phyloP scores from a whole-genome alignment of 176 grass and related monocot species.

The Rhipidocladum racemiflorum region DNA sequence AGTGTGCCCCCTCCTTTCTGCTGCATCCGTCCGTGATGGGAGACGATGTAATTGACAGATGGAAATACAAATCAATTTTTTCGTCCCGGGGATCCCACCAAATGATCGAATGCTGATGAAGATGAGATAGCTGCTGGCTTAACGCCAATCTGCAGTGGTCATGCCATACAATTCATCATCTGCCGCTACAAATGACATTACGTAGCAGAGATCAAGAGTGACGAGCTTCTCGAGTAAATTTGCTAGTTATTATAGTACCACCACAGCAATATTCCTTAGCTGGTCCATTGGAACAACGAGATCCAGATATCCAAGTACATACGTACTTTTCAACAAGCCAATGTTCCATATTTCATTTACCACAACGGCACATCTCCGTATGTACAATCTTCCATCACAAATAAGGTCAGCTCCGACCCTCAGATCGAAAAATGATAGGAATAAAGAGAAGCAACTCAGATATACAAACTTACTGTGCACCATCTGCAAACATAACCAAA shows the following conservation, averaged over 20 bases:
- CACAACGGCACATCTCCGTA: slow-evolving; percentile 25
- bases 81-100: too few relatives aligned
- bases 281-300: not conserved
- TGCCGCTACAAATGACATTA: not conserved
- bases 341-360: slow-evolving; percentile 21
- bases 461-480: slow-evolving; percentile 73
- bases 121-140: not conserved
- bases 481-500: slow-evolving; percentile 57
- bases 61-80: not conserved
- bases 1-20: too few relatives aligned
- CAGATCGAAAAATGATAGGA: slow-evolving; percentile 29
- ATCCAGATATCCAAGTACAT: not conserved
- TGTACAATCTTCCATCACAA: slow-evolving; percentile 54
- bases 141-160: not conserved
- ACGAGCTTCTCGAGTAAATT: not conserved
- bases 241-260: not conserved
- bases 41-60: not conserved
- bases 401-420: slow-evolving; percentile 18
- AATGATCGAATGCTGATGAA: too few relatives aligned
- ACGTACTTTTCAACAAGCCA: not conserved
- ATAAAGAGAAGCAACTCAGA: slow-evolving; percentile 34
- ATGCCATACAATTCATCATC: not conserved
- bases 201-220: not conserved
- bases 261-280: not conserved
- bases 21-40: too few relatives aligned